phyloP scores from a whole-genome alignment of 768 basidiomycete species.

The Tricholoma bakamatsutake region DNA sequence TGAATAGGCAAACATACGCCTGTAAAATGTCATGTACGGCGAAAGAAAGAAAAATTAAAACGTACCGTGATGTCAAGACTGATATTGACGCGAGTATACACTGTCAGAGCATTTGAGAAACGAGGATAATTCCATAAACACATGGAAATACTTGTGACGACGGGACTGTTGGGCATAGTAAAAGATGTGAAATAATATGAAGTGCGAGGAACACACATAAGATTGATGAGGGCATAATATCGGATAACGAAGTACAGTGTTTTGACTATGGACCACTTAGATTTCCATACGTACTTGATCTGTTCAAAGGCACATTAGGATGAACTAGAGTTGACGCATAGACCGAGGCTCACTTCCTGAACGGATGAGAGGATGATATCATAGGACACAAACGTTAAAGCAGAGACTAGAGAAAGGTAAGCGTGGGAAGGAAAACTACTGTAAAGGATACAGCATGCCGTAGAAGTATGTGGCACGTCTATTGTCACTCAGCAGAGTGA shows the following conservation, averaged over 20 bases:
- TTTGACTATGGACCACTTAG: not conserved
- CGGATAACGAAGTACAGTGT: not conserved
- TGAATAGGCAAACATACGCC: not conserved
- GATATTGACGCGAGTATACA: not conserved
- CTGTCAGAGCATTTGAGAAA: not conserved
- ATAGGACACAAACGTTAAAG: not conserved
- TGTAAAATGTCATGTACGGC: not conserved
- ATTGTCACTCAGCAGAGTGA: no score
- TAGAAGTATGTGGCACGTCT: no score
- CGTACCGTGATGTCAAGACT: not conserved
- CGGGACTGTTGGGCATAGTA: not conserved
- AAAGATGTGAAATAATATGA: not conserved
- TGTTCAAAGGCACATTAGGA: not conserved
- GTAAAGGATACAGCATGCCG: no score
- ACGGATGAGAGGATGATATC: not conserved
- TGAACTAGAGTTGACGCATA: not conserved
- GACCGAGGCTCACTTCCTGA: not conserved
- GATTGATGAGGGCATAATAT: not conserved
- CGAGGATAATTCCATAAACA: not conserved
- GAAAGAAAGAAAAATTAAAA: not conserved
- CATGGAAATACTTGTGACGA: not conserved
- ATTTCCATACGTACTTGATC: slow-evolving; percentile 1
- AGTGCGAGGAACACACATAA: not conserved
- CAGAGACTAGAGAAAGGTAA: not conserved
- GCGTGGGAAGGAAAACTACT: no score